Base-by-base conservation (phyloP, 2,329 filamentous ascomycete genomes). In the Periconia sp. region DNA sequence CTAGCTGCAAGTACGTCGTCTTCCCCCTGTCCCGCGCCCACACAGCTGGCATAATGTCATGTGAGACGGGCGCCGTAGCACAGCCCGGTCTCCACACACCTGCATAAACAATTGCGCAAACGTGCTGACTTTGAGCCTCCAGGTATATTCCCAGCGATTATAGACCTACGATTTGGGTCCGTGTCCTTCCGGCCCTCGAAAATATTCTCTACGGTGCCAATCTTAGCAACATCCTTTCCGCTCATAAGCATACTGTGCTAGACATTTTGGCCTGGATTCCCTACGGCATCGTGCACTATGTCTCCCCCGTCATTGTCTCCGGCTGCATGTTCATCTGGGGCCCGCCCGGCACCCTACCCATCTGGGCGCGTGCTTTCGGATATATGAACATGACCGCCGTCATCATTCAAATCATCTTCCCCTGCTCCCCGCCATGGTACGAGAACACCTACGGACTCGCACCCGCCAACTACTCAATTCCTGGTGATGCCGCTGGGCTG, bases 161-260 rank as follows among this genome's bases (percentile, higher is more conserved):
- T 75, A 85, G 92, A 56, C 92, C 92, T 46, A 87, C 90, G 50
- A 96, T 96, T 61, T 96, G 91, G 89, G 92, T 96, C 55, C 90
- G 92, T 63, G 90, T 97, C 19, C 81, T 97, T 24, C 92, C 92
- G 4, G 90, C 92, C 13, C 82, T 97, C 52, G 92, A 97, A 74
- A 96, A 97, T 71, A 94, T 97, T 50, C 80, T 97, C 23, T 97
- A 96, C 67, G 92, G 92, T 58, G 91, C 92, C 51, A 96, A 96
- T 73, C 80, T 96, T 44, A 95, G 90, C 75, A 96, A 96, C 71
- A 95, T 96, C 62, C 82, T 97, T 40, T 95, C 92, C 11, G 89
- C 89, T 32, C 89, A 96, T 74, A 89, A 92, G 61, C 86, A 88
- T 70, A 82, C 87, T 5, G 78, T 89, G 35, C 83, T 96, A 43